A percentile compares a stretch with the other conserved stretches of the same genome.
Evolutionary conservation across 2,329 filamentous ascomycete genomes (phyloP).

Genomic region (Penicillium sclerotiorum): DNA sequence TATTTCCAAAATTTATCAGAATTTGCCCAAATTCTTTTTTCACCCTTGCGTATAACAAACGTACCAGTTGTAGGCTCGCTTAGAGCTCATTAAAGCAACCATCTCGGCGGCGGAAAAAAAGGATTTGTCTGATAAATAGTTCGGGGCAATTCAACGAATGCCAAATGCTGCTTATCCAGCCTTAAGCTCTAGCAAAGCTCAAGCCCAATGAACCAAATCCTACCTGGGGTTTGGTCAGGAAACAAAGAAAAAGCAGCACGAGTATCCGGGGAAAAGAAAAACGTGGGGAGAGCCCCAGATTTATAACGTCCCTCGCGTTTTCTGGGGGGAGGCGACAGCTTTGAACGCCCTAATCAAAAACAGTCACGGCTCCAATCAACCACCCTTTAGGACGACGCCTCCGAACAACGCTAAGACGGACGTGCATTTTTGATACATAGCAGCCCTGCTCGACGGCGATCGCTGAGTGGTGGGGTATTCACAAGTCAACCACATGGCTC

Average conservation of each 20-base stretch:
- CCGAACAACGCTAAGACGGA: slow-evolving; percentile 23
- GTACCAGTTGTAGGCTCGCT: slow-evolving; percentile 37
- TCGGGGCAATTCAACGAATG: background rate
- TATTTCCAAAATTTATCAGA: background rate
- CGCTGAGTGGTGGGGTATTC: slow-evolving; percentile 34
- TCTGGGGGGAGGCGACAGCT: slow-evolving; percentile 2
- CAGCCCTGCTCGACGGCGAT: slow-evolving; percentile 16
- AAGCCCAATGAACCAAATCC: background rate
- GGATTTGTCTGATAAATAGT: background rate
- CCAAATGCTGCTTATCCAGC: background rate
- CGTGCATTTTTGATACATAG: slow-evolving; percentile 20
- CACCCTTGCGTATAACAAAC: background rate
- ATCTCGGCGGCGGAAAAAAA: slow-evolving; percentile 19
- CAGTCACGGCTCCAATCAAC: slow-evolving; percentile 17
- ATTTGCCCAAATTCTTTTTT: background rate
- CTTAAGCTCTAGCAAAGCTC: background rate
- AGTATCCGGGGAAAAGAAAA: slow-evolving; percentile 5
- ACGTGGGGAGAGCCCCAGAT: slow-evolving; percentile 18
- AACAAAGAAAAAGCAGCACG: background rate
- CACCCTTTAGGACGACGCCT: slow-evolving; percentile 11
- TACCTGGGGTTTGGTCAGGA: background rate
- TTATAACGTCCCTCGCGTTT: slow-evolving; percentile 11
- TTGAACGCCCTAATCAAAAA: slow-evolving; percentile 10
- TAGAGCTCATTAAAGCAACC: slow-evolving; percentile 24
- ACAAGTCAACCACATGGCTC: slow-evolving; percentile 13